Conservation (phyloP, 2,329 filamentous ascomycete genomes). For the Talaromyces sp. region DNA sequence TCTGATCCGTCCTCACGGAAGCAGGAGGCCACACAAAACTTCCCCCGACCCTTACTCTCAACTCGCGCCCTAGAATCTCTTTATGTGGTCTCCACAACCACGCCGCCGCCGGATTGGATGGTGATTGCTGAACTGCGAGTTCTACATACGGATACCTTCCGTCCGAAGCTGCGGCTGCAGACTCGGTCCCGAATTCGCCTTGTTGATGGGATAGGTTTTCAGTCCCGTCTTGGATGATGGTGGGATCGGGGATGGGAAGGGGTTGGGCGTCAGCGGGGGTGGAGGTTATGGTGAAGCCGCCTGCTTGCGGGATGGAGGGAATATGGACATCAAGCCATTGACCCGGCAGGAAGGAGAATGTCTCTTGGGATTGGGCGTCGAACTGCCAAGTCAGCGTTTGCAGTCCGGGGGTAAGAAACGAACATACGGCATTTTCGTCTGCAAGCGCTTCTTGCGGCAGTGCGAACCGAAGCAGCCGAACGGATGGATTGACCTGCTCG, state of each 20-base stretch:
- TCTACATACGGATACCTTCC: constrained; percentile 59
- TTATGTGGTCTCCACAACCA: constrained; percentile 66
- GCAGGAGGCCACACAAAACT: constrained; percentile 72
- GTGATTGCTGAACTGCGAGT: constrained; percentile 71
- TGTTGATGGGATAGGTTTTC: constrained; percentile 11
- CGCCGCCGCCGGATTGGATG: constrained; percentile 66
- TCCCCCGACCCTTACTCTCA: constrained; percentile 72
- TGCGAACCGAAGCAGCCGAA: constrained; percentile 65
- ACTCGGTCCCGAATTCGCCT: constrained; percentile 22
- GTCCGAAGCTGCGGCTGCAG: constrained; percentile 23
- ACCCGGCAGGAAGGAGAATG: constrained; percentile 67
- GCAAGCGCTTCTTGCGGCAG: constrained; percentile 46
- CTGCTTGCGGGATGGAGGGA: constrained; percentile 65
- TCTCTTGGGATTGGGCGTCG: constrained; percentile 22
- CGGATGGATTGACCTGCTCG: constrained; percentile 60
- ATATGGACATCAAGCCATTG: constrained; percentile 87
- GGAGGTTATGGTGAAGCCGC: constrained; percentile 86
- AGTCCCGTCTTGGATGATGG: constrained; percentile 13
- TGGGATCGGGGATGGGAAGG: constrained; percentile 25
- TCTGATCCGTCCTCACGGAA: constrained; percentile 38
- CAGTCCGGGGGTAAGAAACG: background rate
- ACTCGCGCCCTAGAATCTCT: constrained; percentile 56
- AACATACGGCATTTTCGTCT: constrained; percentile 46
- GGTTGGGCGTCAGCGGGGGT: constrained; percentile 56
- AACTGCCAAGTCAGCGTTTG: background rate